Evolutionary conservation across 2,329 filamentous ascomycete genomes (phyloP).

Genomic region (Geosmithia putterillii): DNA sequence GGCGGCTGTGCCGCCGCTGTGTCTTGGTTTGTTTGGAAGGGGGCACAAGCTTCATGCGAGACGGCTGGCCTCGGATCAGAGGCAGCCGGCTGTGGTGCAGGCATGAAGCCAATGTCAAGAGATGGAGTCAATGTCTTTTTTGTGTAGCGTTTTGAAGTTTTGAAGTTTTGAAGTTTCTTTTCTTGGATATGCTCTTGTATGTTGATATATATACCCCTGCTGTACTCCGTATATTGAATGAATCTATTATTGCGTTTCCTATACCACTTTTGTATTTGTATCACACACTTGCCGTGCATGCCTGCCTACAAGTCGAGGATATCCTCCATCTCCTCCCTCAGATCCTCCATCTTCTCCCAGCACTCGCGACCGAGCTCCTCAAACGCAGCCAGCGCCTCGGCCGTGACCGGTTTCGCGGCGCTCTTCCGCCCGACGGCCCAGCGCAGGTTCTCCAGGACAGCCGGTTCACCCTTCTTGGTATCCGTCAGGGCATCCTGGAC

Average conservation of each 20-base stretch:
- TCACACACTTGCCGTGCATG: not conserved
- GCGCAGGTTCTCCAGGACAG: constrained; percentile 32
- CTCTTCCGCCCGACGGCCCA: constrained; percentile 46
- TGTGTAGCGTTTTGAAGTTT: not conserved
- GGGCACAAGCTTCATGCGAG: constrained; percentile 34
- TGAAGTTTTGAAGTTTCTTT: not conserved
- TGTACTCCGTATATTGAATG: not conserved
- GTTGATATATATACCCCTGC: too few relatives aligned
- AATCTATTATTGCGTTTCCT: constrained; percentile 1
- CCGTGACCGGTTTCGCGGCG: constrained; percentile 44
- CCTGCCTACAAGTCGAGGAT: constrained; percentile 10
- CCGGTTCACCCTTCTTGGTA: constrained; percentile 7
- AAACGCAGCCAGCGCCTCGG: constrained; percentile 48
- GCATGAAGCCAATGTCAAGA: too few relatives aligned
- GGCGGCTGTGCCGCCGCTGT: constrained; percentile 54
- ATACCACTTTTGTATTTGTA: constrained; percentile 5
- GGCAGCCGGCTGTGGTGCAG: constrained; percentile 1
- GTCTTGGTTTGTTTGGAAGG: constrained; percentile 58
- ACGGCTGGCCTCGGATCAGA: constrained; percentile 32
- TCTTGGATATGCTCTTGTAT: not conserved
- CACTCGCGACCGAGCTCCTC: constrained; percentile 45
- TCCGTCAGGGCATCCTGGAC: constrained; percentile 24
- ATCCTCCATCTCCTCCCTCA: constrained; percentile 56
- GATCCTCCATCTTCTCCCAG: constrained; percentile 61
- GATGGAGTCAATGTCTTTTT: too few relatives aligned